A percentile compares a stretch with the other conserved stretches of the same genome.
These are phyloP conservation scores for Aspergillus indologenus DNA, from an alignment of 495 filamentous ascomycete species.

Conservation along the genomic window DNA sequence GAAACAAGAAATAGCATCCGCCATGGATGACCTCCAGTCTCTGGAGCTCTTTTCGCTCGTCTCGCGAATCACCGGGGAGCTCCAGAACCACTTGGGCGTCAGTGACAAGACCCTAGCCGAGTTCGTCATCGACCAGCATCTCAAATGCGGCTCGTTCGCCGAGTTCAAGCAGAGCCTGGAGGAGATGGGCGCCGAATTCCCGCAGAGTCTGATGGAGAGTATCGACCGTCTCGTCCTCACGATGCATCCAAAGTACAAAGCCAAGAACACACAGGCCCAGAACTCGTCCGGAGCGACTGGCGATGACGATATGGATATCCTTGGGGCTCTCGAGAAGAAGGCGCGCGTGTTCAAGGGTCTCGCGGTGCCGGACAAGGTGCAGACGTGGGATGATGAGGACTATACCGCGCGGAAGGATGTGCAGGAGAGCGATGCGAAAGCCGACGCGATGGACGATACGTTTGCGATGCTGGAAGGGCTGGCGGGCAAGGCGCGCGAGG, in stretches of 20 bases:
- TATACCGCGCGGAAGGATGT: slow-evolving; percentile 25
- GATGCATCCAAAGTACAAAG: slow-evolving; percentile 85
- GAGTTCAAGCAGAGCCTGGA: slow-evolving; percentile 71
- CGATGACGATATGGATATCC: slow-evolving; percentile 36
- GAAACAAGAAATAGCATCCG: slow-evolving; percentile 1
- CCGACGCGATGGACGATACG: slow-evolving; percentile 84
- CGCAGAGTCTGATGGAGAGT: slow-evolving; percentile 83
- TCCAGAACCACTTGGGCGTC: slow-evolving; percentile 91
- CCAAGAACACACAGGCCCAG: slow-evolving; percentile 28
- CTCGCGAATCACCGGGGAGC: slow-evolving; percentile 88
- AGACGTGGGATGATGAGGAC: slow-evolving; percentile 53
- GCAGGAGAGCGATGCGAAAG: slow-evolving; percentile 35
- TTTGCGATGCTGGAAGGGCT: slow-evolving; percentile 86
- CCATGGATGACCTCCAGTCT: slow-evolving; percentile 86
- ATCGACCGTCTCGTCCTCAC: slow-evolving; percentile 83
- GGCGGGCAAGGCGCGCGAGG: slow-evolving; percentile 61
- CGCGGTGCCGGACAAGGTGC: slow-evolving; percentile 78
- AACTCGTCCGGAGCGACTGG: slow-evolving; percentile 10
- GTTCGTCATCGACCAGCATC: slow-evolving; percentile 87
- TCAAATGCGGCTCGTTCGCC: slow-evolving; percentile 63
- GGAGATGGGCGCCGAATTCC: slow-evolving; percentile 81
- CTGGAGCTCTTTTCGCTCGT: slow-evolving; percentile 92
- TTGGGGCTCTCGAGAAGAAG: slow-evolving; percentile 57
- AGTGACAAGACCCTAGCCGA: slow-evolving; percentile 93
- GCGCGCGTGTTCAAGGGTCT: slow-evolving; percentile 83